Percentiles rank a stretch among this genome's conserved stretches.
Conservation (phyloP, 192 early-diverging fungal species). For the Mortierella hygrophila region DNA sequence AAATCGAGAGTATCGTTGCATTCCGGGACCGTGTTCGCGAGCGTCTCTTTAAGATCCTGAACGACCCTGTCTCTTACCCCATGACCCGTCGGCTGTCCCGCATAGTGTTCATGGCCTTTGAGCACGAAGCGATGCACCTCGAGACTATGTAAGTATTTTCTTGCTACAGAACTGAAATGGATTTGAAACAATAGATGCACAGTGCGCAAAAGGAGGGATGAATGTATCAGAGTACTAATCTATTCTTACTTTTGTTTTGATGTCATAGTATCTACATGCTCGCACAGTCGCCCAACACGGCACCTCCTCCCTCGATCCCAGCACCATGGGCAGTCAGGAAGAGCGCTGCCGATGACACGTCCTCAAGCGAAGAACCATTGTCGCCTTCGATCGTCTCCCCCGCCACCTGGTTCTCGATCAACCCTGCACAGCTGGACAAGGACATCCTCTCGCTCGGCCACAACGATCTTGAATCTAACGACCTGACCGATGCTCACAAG, state of each 20-base stretch:
- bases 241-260: background rate
- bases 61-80: conserved; percentile 27
- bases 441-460: conserved; percentile 71
- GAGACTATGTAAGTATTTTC: conserved; percentile 74
- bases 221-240: background rate
- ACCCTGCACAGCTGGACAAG: conserved; percentile 19
- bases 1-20: conserved; percentile 68
- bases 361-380: background rate
- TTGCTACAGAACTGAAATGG: background rate
- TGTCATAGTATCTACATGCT: conserved; percentile 81
- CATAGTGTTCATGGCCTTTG: conserved; percentile 88
- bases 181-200: background rate
- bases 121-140: conserved; percentile 95
- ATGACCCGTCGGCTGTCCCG: conserved; percentile 62
- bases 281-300: conserved; percentile 70
- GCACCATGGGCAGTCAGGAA: conserved; percentile 28
- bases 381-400: conserved; percentile 29
- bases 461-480: conserved; percentile 65
- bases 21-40: conserved; percentile 77
- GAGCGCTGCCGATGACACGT: background rate
- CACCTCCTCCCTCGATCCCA: conserved; percentile 63
- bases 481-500: conserved; percentile 57
- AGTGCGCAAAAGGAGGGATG: background rate
- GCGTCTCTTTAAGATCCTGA: conserved; percentile 64
- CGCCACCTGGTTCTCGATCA: conserved; percentile 21